These are phyloP conservation scores for Volvariella surrecta DNA, from an alignment of 1,284 basidiomycete species.

Conservation along the genomic window DNA sequence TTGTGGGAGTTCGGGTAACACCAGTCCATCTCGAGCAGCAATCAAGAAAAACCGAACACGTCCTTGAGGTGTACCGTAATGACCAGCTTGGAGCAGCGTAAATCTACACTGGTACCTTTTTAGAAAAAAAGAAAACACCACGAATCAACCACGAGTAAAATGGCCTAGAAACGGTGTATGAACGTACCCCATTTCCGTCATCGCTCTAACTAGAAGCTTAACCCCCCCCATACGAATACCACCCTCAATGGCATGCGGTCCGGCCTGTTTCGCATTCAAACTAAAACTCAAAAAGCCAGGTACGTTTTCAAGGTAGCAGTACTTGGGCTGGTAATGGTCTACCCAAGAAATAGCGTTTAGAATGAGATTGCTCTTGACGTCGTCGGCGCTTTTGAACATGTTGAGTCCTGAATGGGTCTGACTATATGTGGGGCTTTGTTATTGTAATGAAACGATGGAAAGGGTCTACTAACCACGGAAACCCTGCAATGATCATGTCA, in stretches of 20 bases:
- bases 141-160: background rate
- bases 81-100: slow-evolving; percentile 56
- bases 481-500: slow-evolving; percentile 56
- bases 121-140: no score
- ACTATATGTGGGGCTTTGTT: slow-evolving; percentile 19
- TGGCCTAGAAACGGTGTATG: slow-evolving; percentile 4
- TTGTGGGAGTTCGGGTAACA: slow-evolving; percentile 56
- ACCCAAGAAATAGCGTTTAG: slow-evolving; percentile 55
- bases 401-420: slow-evolving; percentile 50
- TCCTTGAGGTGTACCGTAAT: slow-evolving; percentile 66
- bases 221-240: slow-evolving; percentile 61
- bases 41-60: slow-evolving; percentile 65
- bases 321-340: slow-evolving; percentile 51
- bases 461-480: slow-evolving; percentile 58
- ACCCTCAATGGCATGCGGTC: slow-evolving; percentile 40
- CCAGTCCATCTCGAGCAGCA: slow-evolving; percentile 42
- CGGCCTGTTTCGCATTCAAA: slow-evolving; percentile 42
- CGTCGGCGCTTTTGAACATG: slow-evolving; percentile 43
- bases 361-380: slow-evolving; percentile 47
- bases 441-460: slow-evolving; percentile 1
- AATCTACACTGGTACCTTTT: slow-evolving; percentile 64
- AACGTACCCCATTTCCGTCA: slow-evolving; percentile 55
- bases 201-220: slow-evolving; percentile 49
- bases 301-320: slow-evolving; percentile 67
- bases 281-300: slow-evolving; percentile 53